Evolutionary conservation across 2,329 filamentous ascomycete genomes (phyloP), one percentile per base, ranked within the genome.

Genomic region (Fusarium sp.): DNA sequence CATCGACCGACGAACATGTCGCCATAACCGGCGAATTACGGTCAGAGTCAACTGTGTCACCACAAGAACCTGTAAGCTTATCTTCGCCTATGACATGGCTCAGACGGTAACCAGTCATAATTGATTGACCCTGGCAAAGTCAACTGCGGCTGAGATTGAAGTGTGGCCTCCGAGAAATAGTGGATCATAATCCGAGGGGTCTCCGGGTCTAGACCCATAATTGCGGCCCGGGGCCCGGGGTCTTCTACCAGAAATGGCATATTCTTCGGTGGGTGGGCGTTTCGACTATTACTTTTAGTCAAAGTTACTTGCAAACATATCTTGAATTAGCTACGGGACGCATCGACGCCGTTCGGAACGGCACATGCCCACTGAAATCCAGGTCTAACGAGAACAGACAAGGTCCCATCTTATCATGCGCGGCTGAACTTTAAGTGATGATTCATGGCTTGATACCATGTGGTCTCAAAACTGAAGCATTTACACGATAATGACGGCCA

Each of bases 341-440:
- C 62, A 71, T 75, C 69, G 66, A 69, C 55, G 42, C 58, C 54
- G 62, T 50, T 50, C 73, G 72, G 73, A 66, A 71, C 73, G 75
- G 71, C 72, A 75, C 75, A 69, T 72, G 68, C 42, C 61, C 50
- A 44, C 50, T 53, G 28, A 22, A 51, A 41, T n/a, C 38, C 13
- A 36, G 32, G 35, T 24, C 48, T 45, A 44, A 22, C 39, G 32
- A 41, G 26, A 56, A 28, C 13, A 64, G 48, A 53, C 22, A 44
- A 63, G 38, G 26, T 26, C 42, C 20, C 39, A 22, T 54, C n/a
- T 50, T 28, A 42, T 36, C 48, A 32, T 41, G 35, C 26, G 48
- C 41, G 22, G 58, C 45, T 47, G 53, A 58, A 75, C 39, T 39
- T 28, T 57, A 54, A 62, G n/a, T 70, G 47, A 59, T 70, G 67